Percentiles rank a stretch among this genome's conserved stretches.
Evolutionary conservation across 768 basidiomycete species (phyloP).

Genomic region (Kwoniella shandongensis): DNA sequence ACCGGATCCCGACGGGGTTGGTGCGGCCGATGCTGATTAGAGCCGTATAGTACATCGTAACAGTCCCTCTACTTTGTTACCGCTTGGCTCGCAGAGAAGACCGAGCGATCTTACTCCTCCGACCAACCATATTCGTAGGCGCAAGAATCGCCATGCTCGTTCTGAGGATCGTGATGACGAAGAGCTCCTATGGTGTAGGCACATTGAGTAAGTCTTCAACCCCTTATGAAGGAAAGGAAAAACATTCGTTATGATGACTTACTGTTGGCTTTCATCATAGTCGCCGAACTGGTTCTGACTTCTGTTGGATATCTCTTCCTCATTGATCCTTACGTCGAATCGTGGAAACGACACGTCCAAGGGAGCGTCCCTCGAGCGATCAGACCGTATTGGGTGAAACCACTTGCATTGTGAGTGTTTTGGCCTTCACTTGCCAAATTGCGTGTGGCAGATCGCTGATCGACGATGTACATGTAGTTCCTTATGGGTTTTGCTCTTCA

Average conservation of each 20-base stretch:
- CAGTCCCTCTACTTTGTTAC: slow-evolving; percentile 15
- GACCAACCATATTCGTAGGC: slow-evolving; percentile 23
- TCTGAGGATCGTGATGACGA: slow-evolving; percentile 26
- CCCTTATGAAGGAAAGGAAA: no score
- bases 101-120: slow-evolving; percentile 20
- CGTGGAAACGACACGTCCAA: slow-evolving; percentile 20
- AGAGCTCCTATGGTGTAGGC: slow-evolving; percentile 17
- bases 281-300: slow-evolving; percentile 30
- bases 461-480: no score
- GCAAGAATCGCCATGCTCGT: slow-evolving; percentile 24
- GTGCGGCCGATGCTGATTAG: no score
- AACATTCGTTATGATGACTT: neutral
- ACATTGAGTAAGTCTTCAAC: slow-evolving; percentile 23
- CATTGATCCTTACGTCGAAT: slow-evolving; percentile 19
- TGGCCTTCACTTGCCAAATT: no score
- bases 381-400: slow-evolving; percentile 7
- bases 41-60: slow-evolving; percentile 18
- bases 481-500: no score
- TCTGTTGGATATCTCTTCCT: slow-evolving; percentile 30
- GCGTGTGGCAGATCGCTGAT: slow-evolving; percentile 9
- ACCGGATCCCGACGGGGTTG: no score
- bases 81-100: slow-evolving; percentile 7
- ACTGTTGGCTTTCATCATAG: neutral
- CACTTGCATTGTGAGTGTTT: slow-evolving; percentile 7
- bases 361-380: slow-evolving; percentile 2